Evolutionary conservation across 306 rosid genomes (phyloP).

Genomic region (Pueraria montana): DNA sequence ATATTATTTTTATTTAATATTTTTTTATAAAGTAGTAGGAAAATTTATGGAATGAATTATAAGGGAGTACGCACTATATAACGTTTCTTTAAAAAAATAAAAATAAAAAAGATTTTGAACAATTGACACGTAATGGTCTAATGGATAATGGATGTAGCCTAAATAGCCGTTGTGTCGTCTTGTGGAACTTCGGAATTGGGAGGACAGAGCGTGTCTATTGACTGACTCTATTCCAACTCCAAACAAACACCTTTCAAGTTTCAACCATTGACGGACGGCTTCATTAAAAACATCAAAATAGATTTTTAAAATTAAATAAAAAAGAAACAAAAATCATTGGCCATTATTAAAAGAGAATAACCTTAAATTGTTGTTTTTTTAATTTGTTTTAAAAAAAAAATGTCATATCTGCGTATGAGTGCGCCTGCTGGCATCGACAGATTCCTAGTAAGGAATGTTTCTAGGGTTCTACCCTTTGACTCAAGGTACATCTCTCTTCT

Average conservation of each 20-base stretch:
- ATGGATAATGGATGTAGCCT: slow-evolving; percentile 6
- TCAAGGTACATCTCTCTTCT: slow-evolving; percentile 39
- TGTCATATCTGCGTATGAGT: slow-evolving; percentile 34
- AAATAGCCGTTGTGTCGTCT: slow-evolving; percentile 16
- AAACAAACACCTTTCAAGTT: slow-evolving; percentile 1
- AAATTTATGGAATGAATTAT: too few relatives aligned
- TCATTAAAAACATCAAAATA: background rate
- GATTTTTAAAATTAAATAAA: background rate
- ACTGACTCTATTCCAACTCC: background rate
- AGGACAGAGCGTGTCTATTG: background rate
- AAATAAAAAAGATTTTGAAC: too few relatives aligned
- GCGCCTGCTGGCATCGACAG: slow-evolving; percentile 45
- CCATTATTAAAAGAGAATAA: slow-evolving; percentile 18
- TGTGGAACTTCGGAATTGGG: background rate
- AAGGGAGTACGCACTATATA: too few relatives aligned
- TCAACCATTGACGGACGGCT: background rate
- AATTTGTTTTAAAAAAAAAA: slow-evolving; percentile 19
- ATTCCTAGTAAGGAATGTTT: slow-evolving; percentile 56
- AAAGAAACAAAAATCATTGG: slow-evolving; percentile 15
- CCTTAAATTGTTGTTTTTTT: slow-evolving; percentile 9
- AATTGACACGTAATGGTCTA: background rate
- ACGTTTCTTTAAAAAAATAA: too few relatives aligned
- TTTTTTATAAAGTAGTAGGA: too few relatives aligned
- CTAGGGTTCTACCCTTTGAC: slow-evolving; percentile 58
- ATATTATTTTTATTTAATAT: too few relatives aligned